Evolutionary conservation across 768 basidiomycete species (phyloP).

Genomic region (Ephemerocybe angulata): DNA sequence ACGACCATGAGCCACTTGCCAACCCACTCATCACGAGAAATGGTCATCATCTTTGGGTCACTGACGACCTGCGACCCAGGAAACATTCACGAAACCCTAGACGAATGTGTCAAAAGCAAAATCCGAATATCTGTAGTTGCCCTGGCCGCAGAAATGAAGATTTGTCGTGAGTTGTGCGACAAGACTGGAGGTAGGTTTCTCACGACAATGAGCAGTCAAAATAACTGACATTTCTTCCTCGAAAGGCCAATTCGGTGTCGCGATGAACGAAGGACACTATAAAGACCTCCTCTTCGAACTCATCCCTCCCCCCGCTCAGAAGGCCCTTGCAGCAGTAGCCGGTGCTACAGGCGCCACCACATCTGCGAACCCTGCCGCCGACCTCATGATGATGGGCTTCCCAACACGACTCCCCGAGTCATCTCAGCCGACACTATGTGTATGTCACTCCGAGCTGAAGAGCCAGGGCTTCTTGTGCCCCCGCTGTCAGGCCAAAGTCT

Average conservation of each 20-base stretch:
- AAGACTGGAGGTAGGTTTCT: slow-evolving; percentile 78
- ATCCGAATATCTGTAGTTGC: slow-evolving; percentile 93
- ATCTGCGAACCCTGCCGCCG: slow-evolving; percentile 62
- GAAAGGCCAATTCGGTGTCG: slow-evolving; percentile 88
- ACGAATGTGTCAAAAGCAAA: slow-evolving; percentile 75
- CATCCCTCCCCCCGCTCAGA: slow-evolving; percentile 90
- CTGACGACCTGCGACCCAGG: slow-evolving; percentile 96
- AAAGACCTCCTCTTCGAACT: slow-evolving; percentile 94
- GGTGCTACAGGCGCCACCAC: slow-evolving; percentile 33
- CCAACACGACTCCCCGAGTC: slow-evolving; percentile 86
- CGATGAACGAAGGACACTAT: slow-evolving; percentile 95
- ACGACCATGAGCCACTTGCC: slow-evolving; percentile 98
- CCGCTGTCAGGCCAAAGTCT: slow-evolving; percentile 87
- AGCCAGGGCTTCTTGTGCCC: slow-evolving; percentile 95
- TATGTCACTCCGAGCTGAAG: slow-evolving; percentile 90
- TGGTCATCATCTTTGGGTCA: slow-evolving; percentile 90
- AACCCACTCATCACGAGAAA: slow-evolving; percentile 93
- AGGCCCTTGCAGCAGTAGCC: slow-evolving; percentile 43
- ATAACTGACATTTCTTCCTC: slow-evolving; percentile 12
- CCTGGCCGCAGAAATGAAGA: slow-evolving; percentile 96
- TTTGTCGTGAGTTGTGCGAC: slow-evolving; percentile 87
- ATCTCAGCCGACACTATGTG: slow-evolving; percentile 81
- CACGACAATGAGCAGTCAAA: slow-evolving; percentile 1
- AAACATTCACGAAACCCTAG: slow-evolving; percentile 92
- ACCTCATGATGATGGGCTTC: slow-evolving; percentile 99